Conservation (phyloP, 257 asterid species). For the Salvia hispanica region DNA sequence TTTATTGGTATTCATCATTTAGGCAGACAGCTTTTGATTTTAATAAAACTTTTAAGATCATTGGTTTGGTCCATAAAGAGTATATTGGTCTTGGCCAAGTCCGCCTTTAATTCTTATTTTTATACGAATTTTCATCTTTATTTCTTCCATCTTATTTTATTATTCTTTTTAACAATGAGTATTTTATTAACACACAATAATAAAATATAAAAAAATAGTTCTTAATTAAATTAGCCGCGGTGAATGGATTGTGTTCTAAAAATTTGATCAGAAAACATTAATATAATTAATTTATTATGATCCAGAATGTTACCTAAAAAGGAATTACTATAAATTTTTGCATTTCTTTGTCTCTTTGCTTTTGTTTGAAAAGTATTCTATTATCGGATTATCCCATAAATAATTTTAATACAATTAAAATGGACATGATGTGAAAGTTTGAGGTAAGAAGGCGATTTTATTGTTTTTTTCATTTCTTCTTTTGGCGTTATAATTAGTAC, state of each 20-base stretch:
- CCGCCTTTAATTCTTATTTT: conserved; percentile 26
- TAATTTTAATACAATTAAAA: not conserved
- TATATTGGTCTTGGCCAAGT: conserved; percentile 24
- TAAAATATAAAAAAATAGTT: too few relatives aligned
- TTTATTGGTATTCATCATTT: conserved; percentile 11
- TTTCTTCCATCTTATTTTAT: not conserved
- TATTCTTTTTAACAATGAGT: not conserved
- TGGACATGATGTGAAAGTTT: not conserved
- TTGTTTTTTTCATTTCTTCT: not conserved
- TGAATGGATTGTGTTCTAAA: not conserved
- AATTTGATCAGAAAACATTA: not conserved
- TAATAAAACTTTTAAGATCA: not conserved
- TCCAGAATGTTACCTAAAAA: too few relatives aligned
- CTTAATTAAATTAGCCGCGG: not conserved
- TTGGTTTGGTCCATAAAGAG: conserved; percentile 30
- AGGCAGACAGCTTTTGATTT: not conserved
- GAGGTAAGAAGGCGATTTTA: not conserved
- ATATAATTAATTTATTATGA: too few relatives aligned
- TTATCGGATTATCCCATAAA: not conserved
- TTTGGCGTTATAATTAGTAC: not conserved
- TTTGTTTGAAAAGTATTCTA: not conserved
- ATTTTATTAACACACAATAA: too few relatives aligned
- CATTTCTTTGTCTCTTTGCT: not conserved
- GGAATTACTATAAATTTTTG: not conserved
- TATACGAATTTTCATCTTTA: not conserved